phyloP scores from a whole-genome alignment of 805 yeast genomes.

The Candida ovalis region DNA sequence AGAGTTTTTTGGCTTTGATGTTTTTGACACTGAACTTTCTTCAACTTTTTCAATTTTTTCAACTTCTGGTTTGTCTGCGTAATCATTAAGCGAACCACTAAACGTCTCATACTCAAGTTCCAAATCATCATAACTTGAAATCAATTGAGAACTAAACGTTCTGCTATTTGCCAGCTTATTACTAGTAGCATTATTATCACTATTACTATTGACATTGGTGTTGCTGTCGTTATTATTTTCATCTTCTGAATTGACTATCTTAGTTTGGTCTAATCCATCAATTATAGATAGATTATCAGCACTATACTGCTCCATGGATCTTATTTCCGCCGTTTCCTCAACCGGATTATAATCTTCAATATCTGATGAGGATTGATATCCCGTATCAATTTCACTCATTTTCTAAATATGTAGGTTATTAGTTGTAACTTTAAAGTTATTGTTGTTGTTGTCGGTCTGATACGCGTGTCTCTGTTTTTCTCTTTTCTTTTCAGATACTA shows the following conservation, averaged over 20 bases:
- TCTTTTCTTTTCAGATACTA: neutral
- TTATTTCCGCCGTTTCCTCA: constrained; percentile 12
- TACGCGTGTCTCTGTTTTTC: neutral
- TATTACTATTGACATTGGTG: no score
- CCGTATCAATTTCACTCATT: constrained; percentile 2
- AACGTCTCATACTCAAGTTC: constrained; percentile 32
- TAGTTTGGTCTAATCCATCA: neutral
- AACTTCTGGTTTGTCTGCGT: constrained; percentile 17
- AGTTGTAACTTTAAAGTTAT: no score
- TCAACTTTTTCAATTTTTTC: neutral
- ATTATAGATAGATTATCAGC: neutral
- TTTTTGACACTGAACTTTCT: neutral
- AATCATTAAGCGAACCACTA: constrained; percentile 29
- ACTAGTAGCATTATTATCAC: neutral
- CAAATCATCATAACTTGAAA: constrained; percentile 23
- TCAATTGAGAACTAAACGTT: constrained; percentile 20
- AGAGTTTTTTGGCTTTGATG: neutral
- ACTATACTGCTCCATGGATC: constrained; percentile 1
- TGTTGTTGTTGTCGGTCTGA: no score
- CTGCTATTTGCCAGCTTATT: constrained; percentile 9
- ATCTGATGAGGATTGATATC: constrained; percentile 4
- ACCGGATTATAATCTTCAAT: constrained; percentile 8
- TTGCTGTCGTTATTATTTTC: neutral
- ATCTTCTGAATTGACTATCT: neutral
- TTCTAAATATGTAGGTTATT: neutral